Base-by-base conservation (phyloP, 1,284 basidiomycete genomes). In the Kwoniella shivajii region DNA sequence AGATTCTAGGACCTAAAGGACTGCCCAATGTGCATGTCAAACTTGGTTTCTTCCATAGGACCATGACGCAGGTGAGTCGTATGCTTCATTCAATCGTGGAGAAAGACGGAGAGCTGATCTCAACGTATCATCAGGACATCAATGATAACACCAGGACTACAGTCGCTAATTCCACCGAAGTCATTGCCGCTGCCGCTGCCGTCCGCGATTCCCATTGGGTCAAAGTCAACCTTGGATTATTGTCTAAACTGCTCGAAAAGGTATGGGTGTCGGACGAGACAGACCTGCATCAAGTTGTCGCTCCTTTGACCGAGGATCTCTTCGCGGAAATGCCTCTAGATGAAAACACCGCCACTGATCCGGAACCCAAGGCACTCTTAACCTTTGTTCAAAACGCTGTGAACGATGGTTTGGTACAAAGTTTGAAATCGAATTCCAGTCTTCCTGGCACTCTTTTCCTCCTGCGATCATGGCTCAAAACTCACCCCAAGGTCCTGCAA, bases 11-110 rank as follows among this genome's bases (percentile, higher is more conserved):
- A 1, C 86, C 88, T 0, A 85, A 84, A 49, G 92, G 92, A 16
- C 92, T 96, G 89, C 86, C 84, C n/a, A 92, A 95, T 69, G 92
- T 98, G 14, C 89, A 89, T 10, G 88, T 98, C 61, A 96, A 97
- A 65, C 80, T 98, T 42, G 86, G 87, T 50, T 96, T 88, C 77
- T 96, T 97, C 79, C 84, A 87, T 55, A 84, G 90, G 43, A 83
- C 88, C 1, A 83, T 97, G 47, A 88, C 89, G 64, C 86, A 87
- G 81, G 92, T 90, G 68, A 63, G 83, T 77, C 10, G 16, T 30
- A 6, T 36, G 14, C 3, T 9, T 39, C 20, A 18, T 18, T n/a
- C n/a, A n/a, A n/a, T n/a, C n/a, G n/a, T n/a, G 34, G 6, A 33
- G n/a, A 6, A 11, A 20, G 29, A 3, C 16, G 24, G 26, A 14